Percentiles rank a stretch among this genome's conserved stretches.
Evolutionary conservation across 352 stramenopile genomes (phyloP).

Genomic region (Phytopythium sindhum): DNA sequence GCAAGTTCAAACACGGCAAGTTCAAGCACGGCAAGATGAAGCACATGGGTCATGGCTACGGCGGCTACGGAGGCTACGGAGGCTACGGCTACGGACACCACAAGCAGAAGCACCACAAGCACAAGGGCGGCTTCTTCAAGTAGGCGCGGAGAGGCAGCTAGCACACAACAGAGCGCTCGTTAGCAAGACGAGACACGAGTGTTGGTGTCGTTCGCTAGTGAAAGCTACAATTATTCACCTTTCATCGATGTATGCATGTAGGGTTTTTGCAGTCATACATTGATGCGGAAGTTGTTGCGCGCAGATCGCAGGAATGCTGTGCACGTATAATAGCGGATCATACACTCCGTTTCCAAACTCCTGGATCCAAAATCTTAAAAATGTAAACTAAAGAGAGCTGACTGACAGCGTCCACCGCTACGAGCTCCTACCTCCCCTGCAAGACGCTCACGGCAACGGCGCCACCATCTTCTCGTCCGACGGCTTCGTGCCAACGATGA

Average conservation of each 20-base stretch:
- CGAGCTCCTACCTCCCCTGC: too few relatives aligned
- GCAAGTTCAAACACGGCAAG: slow-evolving; percentile 34
- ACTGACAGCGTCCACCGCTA: too few relatives aligned
- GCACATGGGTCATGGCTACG: slow-evolving; percentile 27
- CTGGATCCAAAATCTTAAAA: too few relatives aligned
- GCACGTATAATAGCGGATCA: too few relatives aligned
- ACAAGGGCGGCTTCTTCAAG: slow-evolving; percentile 26
- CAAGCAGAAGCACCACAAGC: slow-evolving; percentile 20
- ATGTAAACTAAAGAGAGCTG: too few relatives aligned
- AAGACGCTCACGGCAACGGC: background rate
- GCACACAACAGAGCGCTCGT: background rate
- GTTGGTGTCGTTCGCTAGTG: background rate
- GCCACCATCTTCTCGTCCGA: slow-evolving; percentile 5
- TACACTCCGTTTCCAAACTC: too few relatives aligned
- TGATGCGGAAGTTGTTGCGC: background rate
- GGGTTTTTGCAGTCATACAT: background rate
- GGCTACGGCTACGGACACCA: slow-evolving; percentile 2
- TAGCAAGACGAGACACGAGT: background rate
- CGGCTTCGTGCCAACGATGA: slow-evolving; percentile 5
- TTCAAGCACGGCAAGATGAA: slow-evolving; percentile 26
- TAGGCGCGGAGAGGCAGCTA: background rate
- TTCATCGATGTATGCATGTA: background rate
- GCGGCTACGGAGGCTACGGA: slow-evolving; percentile 4
- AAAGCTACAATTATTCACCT: background rate
- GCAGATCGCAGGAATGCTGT: too few relatives aligned